Conservation (phyloP, 345 rosid species). For the Salix arbutifolia region DNA sequence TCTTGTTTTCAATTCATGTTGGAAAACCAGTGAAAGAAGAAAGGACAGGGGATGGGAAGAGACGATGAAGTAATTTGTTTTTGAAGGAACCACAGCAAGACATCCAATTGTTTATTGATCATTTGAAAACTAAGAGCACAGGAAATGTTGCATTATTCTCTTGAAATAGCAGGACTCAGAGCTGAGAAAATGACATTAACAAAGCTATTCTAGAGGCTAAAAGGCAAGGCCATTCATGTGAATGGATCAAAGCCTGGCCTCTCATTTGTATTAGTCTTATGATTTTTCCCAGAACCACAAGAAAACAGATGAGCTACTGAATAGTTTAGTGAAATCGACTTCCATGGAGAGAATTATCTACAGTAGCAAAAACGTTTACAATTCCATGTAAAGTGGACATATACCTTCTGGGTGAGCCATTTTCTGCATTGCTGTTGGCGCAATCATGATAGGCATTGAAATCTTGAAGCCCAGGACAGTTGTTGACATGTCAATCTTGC, state of each 20-base stretch:
- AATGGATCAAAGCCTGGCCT: too few relatives aligned
- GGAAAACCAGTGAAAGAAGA: neutral
- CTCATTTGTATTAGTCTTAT: neutral
- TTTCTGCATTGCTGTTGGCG: slow-evolving; percentile 97
- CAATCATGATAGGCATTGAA: slow-evolving; percentile 96
- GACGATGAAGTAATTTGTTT: neutral
- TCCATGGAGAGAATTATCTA: neutral
- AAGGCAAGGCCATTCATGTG: too few relatives aligned
- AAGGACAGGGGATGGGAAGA: neutral
- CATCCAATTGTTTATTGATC: neutral
- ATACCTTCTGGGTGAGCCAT: slow-evolving; percentile 96
- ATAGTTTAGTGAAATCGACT: neutral
- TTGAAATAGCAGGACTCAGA: too few relatives aligned
- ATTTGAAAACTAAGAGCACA: neutral
- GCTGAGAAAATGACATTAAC: neutral
- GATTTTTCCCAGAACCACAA: neutral
- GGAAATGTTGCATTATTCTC: too few relatives aligned
- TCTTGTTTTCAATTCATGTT: neutral
- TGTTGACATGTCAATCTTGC: slow-evolving; percentile 71
- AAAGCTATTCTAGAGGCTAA: too few relatives aligned
- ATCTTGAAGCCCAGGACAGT: slow-evolving; percentile 77
- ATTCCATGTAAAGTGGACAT: neutral
- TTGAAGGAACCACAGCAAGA: neutral
- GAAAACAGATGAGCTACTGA: neutral
- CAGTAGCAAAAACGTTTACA: neutral